Evolutionary conservation across 345 rosid species (phyloP).

Genomic region (Eucalyptus microcorys): DNA sequence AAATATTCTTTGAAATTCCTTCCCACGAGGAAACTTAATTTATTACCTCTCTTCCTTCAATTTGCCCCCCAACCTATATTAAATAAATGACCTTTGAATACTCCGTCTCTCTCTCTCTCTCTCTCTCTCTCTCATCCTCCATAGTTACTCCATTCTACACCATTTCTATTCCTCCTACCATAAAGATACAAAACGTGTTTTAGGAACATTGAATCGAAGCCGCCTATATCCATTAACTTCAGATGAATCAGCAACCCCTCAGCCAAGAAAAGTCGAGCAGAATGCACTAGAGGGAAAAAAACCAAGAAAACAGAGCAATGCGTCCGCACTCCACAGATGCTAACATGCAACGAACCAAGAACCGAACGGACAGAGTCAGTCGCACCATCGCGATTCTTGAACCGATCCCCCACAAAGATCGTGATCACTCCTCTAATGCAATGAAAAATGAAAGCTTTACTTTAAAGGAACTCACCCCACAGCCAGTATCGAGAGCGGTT

Average conservation of each 20-base stretch:
- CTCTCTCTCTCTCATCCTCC: neutral
- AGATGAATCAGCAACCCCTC: neutral
- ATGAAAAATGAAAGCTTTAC: neutral
- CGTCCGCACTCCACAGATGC: neutral
- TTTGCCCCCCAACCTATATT: neutral
- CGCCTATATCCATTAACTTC: neutral
- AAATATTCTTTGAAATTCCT: neutral
- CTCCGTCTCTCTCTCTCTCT: neutral
- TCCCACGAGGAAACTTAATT: neutral
- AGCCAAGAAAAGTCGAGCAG: neutral
- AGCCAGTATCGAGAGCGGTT: conserved; percentile 92
- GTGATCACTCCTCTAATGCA: neutral
- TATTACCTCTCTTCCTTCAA: neutral
- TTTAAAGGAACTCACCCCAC: conserved; percentile 56
- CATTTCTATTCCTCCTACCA: neutral
- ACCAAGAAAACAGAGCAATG: neutral
- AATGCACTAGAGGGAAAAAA: neutral
- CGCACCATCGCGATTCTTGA: neutral
- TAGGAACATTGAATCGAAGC: neutral
- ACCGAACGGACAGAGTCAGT: neutral
- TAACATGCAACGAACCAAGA: neutral
- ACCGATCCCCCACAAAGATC: neutral
- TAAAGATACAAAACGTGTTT: neutral
- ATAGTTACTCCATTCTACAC: neutral
- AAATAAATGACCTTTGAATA: neutral